Conservation (phyloP, 1,284 basidiomycete genomes). For the Singerocomus inundabilis region DNA sequence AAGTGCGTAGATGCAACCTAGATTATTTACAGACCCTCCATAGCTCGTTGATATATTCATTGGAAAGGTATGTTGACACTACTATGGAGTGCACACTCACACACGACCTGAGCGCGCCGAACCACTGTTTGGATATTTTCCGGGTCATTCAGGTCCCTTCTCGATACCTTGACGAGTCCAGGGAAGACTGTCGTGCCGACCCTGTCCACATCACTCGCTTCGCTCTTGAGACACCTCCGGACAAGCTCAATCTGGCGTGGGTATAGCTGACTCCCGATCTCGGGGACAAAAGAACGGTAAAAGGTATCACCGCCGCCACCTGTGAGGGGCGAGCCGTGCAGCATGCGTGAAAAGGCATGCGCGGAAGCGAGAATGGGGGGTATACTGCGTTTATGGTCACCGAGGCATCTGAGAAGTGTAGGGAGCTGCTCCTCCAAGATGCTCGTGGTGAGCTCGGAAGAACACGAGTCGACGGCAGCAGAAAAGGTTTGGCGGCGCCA, state of each 20-base stretch:
- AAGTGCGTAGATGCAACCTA: conserved; percentile 21
- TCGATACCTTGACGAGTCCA: conserved; percentile 75
- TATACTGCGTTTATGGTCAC: conserved; percentile 42
- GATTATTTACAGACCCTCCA: conserved; percentile 10
- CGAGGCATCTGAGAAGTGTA: conserved; percentile 51
- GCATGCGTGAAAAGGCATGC: conserved; percentile 76
- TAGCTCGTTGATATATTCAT: not conserved
- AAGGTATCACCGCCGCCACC: conserved; percentile 60
- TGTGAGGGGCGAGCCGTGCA: conserved; percentile 64
- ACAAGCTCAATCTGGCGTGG: conserved; percentile 75
- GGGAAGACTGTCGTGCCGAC: conserved; percentile 83
- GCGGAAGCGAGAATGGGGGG: conserved; percentile 63
- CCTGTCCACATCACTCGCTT: conserved; percentile 63
- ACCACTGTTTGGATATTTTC: conserved; percentile 70
- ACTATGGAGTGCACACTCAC: conserved; percentile 65
- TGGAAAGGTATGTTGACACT: conserved; percentile 1
- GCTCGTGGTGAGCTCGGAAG: conserved; percentile 60
- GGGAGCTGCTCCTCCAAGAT: conserved; percentile 70
- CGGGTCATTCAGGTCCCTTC: conserved; percentile 37
- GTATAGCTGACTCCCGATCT: conserved; percentile 63
- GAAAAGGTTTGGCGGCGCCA: conserved; percentile 85
- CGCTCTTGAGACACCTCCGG: conserved; percentile 71
- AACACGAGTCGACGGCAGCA: conserved; percentile 72
- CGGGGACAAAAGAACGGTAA: conserved; percentile 79
- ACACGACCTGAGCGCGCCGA: conserved; percentile 78